A percentile compares a stretch with the other conserved stretches of the same genome.
Conservation (phyloP, 2,329 filamentous ascomycete genomes). For the Phaeophleospora eucalypticola region DNA sequence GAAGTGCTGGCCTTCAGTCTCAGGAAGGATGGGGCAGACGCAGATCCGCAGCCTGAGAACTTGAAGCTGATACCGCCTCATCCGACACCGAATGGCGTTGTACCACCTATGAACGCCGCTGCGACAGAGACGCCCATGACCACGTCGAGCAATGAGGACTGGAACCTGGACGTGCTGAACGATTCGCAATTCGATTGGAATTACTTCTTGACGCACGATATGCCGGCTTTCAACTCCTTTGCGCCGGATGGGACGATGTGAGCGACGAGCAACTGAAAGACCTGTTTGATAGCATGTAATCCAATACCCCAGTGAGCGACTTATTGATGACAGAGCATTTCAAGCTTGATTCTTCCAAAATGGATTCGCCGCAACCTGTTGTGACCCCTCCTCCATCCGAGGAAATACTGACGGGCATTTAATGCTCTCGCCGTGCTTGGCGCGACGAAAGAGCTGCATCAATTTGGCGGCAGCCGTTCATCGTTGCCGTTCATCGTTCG, state of each 20-base stretch:
- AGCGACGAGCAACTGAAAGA: too few species aligned
- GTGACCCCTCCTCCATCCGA: too few species aligned
- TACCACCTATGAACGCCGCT: not conserved
- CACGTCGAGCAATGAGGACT: slow-evolving; percentile 29
- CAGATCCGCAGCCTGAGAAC: slow-evolving; percentile 22
- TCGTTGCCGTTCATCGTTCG: too few species aligned
- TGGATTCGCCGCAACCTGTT: too few species aligned
- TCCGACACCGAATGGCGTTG: not conserved
- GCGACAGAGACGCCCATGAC: slow-evolving; percentile 17
- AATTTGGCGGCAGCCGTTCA: too few species aligned
- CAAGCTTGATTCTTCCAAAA: too few species aligned
- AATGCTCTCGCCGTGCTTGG: too few species aligned
- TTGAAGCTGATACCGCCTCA: slow-evolving; percentile 3
- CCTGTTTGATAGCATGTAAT: too few species aligned
- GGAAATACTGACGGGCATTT: too few species aligned
- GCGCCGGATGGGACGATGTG: slow-evolving; percentile 34
- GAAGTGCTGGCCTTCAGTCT: slow-evolving; percentile 20
- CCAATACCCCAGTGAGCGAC: too few species aligned
- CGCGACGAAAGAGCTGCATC: too few species aligned
- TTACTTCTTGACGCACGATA: slow-evolving; percentile 30
- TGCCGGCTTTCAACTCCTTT: slow-evolving; percentile 30
- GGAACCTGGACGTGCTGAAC: slow-evolving; percentile 31
- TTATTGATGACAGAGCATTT: too few species aligned
- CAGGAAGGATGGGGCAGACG: slow-evolving; percentile 16
- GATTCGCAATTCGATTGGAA: slow-evolving; percentile 33